Base-by-base conservation (phyloP, 2,329 filamentous ascomycete genomes). In the Davidsoniella neocaledoniae region DNA sequence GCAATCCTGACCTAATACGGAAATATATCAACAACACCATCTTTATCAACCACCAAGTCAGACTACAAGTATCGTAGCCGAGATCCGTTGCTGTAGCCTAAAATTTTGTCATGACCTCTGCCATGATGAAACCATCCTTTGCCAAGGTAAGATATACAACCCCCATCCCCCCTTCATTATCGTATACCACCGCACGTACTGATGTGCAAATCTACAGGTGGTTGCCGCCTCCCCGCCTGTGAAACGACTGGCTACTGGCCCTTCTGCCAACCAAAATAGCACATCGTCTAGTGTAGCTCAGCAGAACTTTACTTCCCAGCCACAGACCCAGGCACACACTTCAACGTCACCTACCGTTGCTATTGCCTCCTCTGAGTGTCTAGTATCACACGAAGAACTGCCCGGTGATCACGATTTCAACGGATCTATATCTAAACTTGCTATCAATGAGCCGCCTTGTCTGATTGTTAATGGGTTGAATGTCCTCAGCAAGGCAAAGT, bases 71-170 rank as follows among this genome's bases (percentile, higher is more conserved):
- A 33, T 12, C 29, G 29, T 9, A 33, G 29, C 29, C 12, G 29
- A 33, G 29, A 33, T 33, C 29, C 29, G 29, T 12, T 33, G 29
- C 12, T 33, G 29, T 33, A 12, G 29, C 29, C 12, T 10, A 9
- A 9, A 33, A 33, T 33, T 48, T 7, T 14, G 46, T 33, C 55
- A 75, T 75, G 71, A 67, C 71, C 57, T 63, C 68, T 57, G 59
- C 68, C 54, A 71, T 73, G 56, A 56, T 66, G 50, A 66, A 67
- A 64, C 73, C 80, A 57, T 85, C 82, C 41, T 87, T 87, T 70
- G 83, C 83, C 65, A 86, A 84, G 74, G 83, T 85, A 68, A 46
- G 25, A 29, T 41, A 3, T 52, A 69, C 58, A 53, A 38, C 33
- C 29, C 4, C 8, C 8, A 33, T 9, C 29, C 9, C 12, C 12